phyloP scores from a whole-genome alignment of 306 rosid species.

The Cucurbita argyrosperma region DNA sequence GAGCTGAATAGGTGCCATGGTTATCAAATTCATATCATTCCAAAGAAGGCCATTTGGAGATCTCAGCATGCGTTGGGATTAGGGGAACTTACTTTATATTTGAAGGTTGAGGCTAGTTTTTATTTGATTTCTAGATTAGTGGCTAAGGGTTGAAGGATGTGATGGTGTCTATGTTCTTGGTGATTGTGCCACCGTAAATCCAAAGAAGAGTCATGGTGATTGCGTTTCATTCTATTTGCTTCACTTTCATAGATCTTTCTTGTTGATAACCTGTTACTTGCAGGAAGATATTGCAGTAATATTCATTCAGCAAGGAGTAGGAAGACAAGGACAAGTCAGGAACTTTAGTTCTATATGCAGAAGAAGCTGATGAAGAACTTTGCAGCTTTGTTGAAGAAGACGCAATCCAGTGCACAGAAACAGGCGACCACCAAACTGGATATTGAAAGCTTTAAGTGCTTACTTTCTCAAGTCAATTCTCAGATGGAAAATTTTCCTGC shows the following conservation, averaged over 20 bases:
- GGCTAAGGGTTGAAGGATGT: constrained; percentile 65
- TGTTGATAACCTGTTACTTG: neutral
- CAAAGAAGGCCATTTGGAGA: neutral
- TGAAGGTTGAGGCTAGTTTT: too few species aligned
- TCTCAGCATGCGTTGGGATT: neutral
- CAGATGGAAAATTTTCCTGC: constrained; percentile 45
- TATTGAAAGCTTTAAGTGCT: constrained; percentile 42
- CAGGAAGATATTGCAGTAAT: constrained; percentile 56
- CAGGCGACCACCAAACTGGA: constrained; percentile 36
- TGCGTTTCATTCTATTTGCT: neutral
- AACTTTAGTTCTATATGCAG: constrained; percentile 31
- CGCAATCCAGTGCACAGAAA: constrained; percentile 25
- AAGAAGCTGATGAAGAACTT: constrained; percentile 29
- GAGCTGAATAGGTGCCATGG: neutral
- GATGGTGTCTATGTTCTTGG: constrained; percentile 47
- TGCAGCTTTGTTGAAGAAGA: constrained; percentile 33
- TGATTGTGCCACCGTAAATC: constrained; percentile 66
- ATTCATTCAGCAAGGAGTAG: constrained; percentile 32
- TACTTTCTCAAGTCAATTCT: constrained; percentile 50
- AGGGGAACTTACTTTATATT: neutral
- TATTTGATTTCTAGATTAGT: constrained; percentile 1
- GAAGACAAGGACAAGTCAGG: constrained; percentile 60
- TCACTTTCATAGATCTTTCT: neutral
- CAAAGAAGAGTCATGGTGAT: constrained; percentile 63
- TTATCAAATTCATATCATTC: neutral